Conservation (phyloP, 208 protist species). For the Acanthamoeba rhysodes region DNA sequence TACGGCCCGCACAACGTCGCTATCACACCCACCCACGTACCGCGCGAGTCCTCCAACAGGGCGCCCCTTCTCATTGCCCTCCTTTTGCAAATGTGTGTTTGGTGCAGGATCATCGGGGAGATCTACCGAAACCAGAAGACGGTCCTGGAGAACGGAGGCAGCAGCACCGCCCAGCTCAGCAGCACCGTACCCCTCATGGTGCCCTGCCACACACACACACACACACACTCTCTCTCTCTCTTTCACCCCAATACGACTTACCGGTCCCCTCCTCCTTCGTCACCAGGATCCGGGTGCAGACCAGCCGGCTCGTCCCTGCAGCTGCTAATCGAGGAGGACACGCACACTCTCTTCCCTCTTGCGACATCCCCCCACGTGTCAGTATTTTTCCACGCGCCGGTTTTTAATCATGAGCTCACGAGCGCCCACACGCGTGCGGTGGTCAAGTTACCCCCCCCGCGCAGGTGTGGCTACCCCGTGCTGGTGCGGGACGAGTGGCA, state of each 20-base stretch:
- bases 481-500: conserved; percentile 11
- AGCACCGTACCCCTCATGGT: neutral
- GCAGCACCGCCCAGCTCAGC: neutral
- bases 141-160: neutral
- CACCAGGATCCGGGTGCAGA: neutral
- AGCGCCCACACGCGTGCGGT: too few relatives aligned
- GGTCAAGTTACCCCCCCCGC: too few relatives aligned
- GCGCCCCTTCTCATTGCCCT: neutral
- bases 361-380: too few relatives aligned
- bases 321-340: neutral
- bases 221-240: neutral
- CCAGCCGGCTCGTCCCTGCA: neutral
- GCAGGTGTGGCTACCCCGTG: too few relatives aligned
- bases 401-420: too few relatives aligned
- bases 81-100: neutral
- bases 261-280: neutral
- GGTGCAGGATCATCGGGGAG: neutral
- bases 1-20: conserved; percentile 92
- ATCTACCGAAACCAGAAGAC: conserved; percentile 36
- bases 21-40: too few relatives aligned
- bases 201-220: neutral
- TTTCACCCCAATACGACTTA: neutral
- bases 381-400: too few relatives aligned
- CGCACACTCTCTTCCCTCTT: too few relatives aligned
- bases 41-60: too few relatives aligned